phyloP scores from a whole-genome alignment of 169 alveolate genomes.

The Plasmodium sp. region DNA sequence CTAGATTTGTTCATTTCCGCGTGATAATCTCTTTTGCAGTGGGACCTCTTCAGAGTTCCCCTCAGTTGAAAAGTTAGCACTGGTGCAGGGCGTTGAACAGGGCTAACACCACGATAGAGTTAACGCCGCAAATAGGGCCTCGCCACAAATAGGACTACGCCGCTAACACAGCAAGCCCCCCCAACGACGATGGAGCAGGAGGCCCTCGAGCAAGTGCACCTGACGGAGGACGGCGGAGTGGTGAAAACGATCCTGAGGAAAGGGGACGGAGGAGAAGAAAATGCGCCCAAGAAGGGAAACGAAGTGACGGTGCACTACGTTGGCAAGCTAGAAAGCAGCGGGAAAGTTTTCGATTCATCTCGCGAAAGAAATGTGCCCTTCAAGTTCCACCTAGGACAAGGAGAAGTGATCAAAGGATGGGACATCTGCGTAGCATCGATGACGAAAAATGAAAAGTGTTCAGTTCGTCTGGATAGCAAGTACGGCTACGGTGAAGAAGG shows the following conservation, averaged over 20 bases:
- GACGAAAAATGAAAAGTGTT: constrained; percentile 80
- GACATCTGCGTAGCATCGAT: constrained; percentile 84
- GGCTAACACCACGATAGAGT: neutral
- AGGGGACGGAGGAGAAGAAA: constrained; percentile 74
- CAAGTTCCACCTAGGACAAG: constrained; percentile 85
- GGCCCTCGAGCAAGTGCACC: constrained; percentile 18
- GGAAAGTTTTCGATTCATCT: constrained; percentile 88
- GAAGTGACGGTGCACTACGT: constrained; percentile 89
- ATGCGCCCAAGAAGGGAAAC: constrained; percentile 85
- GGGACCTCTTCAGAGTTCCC: neutral
- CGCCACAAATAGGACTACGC: neutral
- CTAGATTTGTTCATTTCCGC: neutral
- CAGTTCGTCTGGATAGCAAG: constrained; percentile 48
- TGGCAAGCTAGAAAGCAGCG: constrained; percentile 85
- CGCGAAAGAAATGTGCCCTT: constrained; percentile 84
- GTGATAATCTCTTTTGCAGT: neutral
- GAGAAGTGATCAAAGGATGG: constrained; percentile 88
- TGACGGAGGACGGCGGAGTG: constrained; percentile 75
- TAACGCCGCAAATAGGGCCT: neutral
- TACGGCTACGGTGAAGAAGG: constrained; percentile 90
- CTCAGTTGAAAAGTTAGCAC: neutral
- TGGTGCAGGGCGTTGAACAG: neutral
- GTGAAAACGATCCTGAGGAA: constrained; percentile 48
- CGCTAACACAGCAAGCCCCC: neutral
- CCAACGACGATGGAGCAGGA: neutral